A percentile compares a stretch with the other conserved stretches of the same genome.
Conservation (phyloP, 1,284 basidiomycete genomes). For the Thecaphora thlaspeos region DNA sequence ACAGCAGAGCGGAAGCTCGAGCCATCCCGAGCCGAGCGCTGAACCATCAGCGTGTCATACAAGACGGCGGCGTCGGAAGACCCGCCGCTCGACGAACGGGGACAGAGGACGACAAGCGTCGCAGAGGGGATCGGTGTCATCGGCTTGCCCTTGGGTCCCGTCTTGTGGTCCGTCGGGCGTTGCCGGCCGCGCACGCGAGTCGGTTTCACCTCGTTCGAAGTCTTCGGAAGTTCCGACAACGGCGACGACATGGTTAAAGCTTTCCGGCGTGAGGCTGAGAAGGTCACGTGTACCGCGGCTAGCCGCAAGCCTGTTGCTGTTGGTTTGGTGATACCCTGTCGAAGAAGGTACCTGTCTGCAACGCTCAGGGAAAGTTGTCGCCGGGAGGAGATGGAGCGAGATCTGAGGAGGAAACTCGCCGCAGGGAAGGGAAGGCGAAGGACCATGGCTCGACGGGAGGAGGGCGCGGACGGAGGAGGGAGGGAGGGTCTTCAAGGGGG, state of each 20-base stretch:
- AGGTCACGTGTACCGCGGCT: too few relatives aligned
- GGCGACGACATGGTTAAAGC: too few relatives aligned
- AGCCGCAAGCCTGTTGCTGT: too few relatives aligned
- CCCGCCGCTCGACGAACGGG: conserved; percentile 9
- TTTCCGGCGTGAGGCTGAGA: too few relatives aligned
- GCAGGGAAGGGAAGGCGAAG: too few relatives aligned
- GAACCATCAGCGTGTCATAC: conserved; percentile 45
- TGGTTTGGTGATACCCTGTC: background rate
- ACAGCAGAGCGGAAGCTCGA: conserved; percentile 49
- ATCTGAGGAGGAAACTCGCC: too few relatives aligned
- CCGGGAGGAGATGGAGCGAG: too few relatives aligned
- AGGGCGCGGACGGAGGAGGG: too few relatives aligned
- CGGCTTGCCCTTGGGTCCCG: conserved; percentile 39
- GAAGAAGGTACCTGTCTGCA: too few relatives aligned
- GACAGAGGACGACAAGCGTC: conserved; percentile 48
- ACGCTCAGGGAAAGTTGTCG: too few relatives aligned
- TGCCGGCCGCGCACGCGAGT: conserved; percentile 27
- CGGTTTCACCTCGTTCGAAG: background rate
- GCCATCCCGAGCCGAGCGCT: conserved; percentile 39
- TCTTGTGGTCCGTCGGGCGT: conserved; percentile 40
- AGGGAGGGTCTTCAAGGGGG: too few relatives aligned
- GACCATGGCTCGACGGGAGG: background rate
- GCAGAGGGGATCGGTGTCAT: conserved; percentile 51
- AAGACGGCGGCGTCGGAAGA: conserved; percentile 3
- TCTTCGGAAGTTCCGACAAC: background rate